Conservation (phyloP, 805 yeast genomes). For the Saccharomycopsis sp. region DNA sequence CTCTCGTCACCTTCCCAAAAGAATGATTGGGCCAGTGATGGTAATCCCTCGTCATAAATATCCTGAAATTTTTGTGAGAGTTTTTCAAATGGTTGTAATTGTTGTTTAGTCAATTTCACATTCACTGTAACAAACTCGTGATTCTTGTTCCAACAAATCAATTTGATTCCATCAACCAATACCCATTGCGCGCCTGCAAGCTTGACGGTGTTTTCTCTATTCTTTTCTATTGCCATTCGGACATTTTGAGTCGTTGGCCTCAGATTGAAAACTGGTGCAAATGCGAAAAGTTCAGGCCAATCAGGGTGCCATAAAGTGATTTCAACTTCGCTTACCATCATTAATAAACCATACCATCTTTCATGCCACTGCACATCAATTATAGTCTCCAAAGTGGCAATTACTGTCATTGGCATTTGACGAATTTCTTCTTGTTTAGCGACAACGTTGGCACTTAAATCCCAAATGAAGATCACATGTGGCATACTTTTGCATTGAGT, state of each 20-base stretch:
- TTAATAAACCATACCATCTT: conserved; percentile 2
- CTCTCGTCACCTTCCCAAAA: neutral
- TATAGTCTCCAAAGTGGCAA: neutral
- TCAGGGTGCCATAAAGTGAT: conserved; percentile 12
- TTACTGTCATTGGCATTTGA: neutral
- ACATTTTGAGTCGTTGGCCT: neutral
- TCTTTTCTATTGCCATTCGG: neutral
- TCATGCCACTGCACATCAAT: conserved; percentile 16
- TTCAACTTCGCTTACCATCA: conserved; percentile 7
- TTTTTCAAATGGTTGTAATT: neutral
- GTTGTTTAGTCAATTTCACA: neutral
- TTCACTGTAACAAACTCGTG: conserved; percentile 5
- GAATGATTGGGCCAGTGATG: neutral
- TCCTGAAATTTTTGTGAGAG: conserved; percentile 1
- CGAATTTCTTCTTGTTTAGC: neutral
- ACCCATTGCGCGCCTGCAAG: conserved; percentile 3
- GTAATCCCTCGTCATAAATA: neutral
- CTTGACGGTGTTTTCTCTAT: neutral
- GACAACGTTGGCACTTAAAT: conserved; percentile 1
- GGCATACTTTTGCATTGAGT: neutral
- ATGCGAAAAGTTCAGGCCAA: neutral
- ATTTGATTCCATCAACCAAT: neutral
- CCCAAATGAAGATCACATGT: conserved; percentile 8
- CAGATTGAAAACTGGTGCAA: neutral
- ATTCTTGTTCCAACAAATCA: neutral